Percentiles rank a stretch among this genome's conserved stretches.
Evolutionary conservation across 2,329 filamentous ascomycete species (phyloP).

Genomic region (Scedosporium dehoogii): DNA sequence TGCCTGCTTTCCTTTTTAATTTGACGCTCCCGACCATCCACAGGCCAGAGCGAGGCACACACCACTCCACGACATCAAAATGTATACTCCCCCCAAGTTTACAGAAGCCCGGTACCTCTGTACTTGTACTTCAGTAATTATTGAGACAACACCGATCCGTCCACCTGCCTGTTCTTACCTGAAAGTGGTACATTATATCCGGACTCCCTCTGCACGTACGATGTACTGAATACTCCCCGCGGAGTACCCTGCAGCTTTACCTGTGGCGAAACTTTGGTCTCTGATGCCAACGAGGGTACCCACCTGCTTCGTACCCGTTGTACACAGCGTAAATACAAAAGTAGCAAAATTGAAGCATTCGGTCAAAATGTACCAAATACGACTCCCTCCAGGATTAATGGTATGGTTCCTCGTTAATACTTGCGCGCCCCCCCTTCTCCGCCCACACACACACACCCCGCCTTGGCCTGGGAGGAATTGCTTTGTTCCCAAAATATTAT

Average conservation of each 20-base stretch:
- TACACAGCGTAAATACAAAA: background rate
- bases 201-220: background rate
- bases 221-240: background rate
- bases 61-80: background rate
- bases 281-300: background rate
- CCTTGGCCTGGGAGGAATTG: slow-evolving; percentile 13
- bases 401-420: slow-evolving; percentile 12
- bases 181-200: slow-evolving; percentile 2
- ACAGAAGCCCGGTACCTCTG: background rate
- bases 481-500: slow-evolving; percentile 29
- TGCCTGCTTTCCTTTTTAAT: background rate
- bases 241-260: background rate
- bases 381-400: slow-evolving; percentile 1
- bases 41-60: background rate
- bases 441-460: slow-evolving; percentile 11
- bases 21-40: background rate
- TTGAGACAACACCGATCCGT: background rate
- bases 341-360: background rate
- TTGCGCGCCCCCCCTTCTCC: slow-evolving; percentile 9
- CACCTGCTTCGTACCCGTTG: background rate
- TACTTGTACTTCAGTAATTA: too few relatives aligned
- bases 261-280: background rate
- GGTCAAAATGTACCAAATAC: background rate
- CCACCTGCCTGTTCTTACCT: slow-evolving; percentile 1
- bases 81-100: background rate